These are phyloP conservation scores for Pyrrhoderma lamaoense DNA, from an alignment of 1,284 basidiomycete genomes.

Conservation along the genomic window DNA sequence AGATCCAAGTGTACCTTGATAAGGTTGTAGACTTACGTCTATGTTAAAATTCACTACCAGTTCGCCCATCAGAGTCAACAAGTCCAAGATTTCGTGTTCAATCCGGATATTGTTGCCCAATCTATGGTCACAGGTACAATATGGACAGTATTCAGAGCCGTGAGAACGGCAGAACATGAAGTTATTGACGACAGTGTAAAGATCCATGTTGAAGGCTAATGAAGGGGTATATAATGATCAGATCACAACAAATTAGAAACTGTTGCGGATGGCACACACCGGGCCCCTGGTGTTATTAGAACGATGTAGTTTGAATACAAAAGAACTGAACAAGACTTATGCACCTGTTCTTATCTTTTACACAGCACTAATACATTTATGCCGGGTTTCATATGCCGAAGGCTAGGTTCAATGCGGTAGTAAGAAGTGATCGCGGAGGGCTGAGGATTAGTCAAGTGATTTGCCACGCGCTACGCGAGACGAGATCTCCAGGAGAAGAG, in stretches of 20 bases:
- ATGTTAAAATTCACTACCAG: not conserved
- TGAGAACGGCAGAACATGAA: conserved; percentile 6
- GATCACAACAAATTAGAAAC: not conserved
- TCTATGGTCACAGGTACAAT: conserved; percentile 7
- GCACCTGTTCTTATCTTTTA: too few species aligned
- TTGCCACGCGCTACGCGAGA: not conserved
- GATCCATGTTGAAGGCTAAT: not conserved
- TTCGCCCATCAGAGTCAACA: not conserved
- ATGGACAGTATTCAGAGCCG: conserved; percentile 3
- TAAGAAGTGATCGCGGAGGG: not conserved
- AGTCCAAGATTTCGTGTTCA: conserved; percentile 2
- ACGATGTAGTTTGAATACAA: too few species aligned
- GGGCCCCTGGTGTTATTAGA: too few species aligned
- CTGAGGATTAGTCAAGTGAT: not conserved
- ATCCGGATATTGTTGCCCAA: conserved; percentile 1
- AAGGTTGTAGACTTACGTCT: not conserved
- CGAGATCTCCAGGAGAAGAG: too few species aligned
- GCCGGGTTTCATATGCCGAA: too few species aligned
- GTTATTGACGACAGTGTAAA: not conserved
- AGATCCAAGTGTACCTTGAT: not conserved
- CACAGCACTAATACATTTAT: too few species aligned
- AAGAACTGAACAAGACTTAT: too few species aligned
- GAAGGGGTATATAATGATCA: not conserved
- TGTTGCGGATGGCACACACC: too few species aligned
- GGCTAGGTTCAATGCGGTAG: too few species aligned